phyloP scores from a whole-genome alignment of 148 eudicot genomes.

The Rhododendron mucronatum region DNA sequence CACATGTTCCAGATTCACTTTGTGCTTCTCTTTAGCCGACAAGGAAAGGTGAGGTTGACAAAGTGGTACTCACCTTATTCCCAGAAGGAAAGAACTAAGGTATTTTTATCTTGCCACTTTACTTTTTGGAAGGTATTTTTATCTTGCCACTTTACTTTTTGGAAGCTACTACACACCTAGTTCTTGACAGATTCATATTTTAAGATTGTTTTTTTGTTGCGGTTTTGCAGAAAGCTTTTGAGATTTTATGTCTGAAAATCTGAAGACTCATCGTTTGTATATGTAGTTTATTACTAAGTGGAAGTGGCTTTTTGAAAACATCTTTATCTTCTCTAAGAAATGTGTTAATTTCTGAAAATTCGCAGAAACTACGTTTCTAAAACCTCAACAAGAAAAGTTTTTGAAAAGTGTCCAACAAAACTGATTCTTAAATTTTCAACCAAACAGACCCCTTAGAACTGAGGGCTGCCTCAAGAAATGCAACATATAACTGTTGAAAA shows the following conservation, averaged over 20 bases:
- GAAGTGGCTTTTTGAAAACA: not conserved
- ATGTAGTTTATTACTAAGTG: not conserved
- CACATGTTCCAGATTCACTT: slow-evolving; percentile 67
- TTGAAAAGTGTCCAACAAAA: not conserved
- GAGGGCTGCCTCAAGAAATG: not conserved
- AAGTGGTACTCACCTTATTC: slow-evolving; percentile 94
- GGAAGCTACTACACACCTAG: not conserved
- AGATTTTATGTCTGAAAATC: not conserved
- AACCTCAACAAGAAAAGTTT: not conserved
- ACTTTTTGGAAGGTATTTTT: slow-evolving; percentile 23
- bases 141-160: not conserved
- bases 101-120: slow-evolving; percentile 16
- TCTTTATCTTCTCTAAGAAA: not conserved
- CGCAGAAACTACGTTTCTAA: not conserved
- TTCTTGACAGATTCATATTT: not conserved
- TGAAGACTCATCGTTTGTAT: not conserved
- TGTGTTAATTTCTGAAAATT: not conserved
- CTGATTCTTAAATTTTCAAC: not conserved
- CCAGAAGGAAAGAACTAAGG: slow-evolving; percentile 86
- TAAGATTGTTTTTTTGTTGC: not conserved
- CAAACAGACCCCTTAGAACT: not conserved
- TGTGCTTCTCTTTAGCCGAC: slow-evolving; percentile 79
- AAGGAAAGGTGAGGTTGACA: slow-evolving; percentile 89
- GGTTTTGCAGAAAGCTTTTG: not conserved
- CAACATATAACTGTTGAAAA: not conserved